Percentiles rank a stretch among this genome's conserved stretches.
Evolutionary conservation across 192 early-diverging fungal genomes (phyloP).

Genomic region (Allomyces macrogynus): DNA sequence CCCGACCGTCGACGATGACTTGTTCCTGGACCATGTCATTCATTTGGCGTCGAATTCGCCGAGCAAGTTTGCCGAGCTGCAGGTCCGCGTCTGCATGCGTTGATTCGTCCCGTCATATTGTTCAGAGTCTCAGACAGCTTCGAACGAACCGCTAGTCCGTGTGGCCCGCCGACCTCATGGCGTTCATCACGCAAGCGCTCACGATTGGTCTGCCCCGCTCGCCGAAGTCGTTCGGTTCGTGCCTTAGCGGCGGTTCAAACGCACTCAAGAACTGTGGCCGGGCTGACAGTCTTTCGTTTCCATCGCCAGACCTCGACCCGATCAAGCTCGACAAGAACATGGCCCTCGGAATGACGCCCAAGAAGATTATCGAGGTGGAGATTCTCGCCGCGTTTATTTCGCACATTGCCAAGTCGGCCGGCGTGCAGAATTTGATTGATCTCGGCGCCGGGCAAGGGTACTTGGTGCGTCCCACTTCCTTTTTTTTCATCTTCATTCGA

Average conservation of each 20-base stretch:
- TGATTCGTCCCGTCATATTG: background rate
- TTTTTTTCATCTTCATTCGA: no score
- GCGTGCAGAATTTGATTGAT: slow-evolving; percentile 35
- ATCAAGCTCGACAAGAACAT: slow-evolving; percentile 26
- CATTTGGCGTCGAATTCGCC: background rate
- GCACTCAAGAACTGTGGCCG: no score
- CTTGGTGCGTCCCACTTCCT: slow-evolving; percentile 6
- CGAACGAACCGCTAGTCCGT: background rate
- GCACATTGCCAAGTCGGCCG: slow-evolving; percentile 19
- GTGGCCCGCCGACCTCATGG: background rate
- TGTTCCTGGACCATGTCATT: background rate
- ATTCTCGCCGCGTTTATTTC: slow-evolving; percentile 34
- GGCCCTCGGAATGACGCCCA: slow-evolving; percentile 46
- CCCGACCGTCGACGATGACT: background rate
- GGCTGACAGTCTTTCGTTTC: no score
- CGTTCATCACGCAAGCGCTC: background rate
- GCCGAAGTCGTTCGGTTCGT: background rate
- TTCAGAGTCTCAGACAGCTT: background rate
- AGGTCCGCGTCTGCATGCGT: background rate
- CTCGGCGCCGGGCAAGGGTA: slow-evolving; percentile 65
- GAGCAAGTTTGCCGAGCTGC: background rate
- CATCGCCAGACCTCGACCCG: no score
- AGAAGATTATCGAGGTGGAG: slow-evolving; percentile 53
- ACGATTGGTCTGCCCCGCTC: background rate
- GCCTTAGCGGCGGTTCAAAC: background rate